Evolutionary conservation across 805 yeast genomes (phyloP).

Genomic region (Sporopachydermia lactativora): DNA sequence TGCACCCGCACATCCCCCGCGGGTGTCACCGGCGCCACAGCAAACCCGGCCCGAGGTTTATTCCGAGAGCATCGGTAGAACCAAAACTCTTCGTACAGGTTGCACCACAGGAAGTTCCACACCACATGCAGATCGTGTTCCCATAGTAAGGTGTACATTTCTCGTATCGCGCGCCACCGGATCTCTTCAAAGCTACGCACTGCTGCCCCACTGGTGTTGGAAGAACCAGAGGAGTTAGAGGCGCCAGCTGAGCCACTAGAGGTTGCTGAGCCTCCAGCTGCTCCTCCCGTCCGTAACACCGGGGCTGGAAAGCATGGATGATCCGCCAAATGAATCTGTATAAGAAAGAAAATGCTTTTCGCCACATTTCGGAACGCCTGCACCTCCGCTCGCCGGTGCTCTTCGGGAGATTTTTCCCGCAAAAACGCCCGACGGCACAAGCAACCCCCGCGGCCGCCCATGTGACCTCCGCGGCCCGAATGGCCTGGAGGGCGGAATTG

Average conservation of each 20-base stretch:
- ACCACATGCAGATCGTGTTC: not conserved
- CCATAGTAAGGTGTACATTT: not conserved
- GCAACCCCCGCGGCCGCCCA: too few relatives aligned
- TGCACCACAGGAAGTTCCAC: constrained; percentile 1
- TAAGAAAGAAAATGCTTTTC: not conserved
- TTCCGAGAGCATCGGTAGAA: not conserved
- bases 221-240: too few relatives aligned
- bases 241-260: too few relatives aligned
- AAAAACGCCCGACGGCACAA: too few relatives aligned
- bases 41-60: not conserved
- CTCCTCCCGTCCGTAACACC: too few relatives aligned
- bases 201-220: too few relatives aligned
- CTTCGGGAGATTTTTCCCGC: too few relatives aligned
- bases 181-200: not conserved
- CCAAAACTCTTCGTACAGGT: constrained; percentile 1
- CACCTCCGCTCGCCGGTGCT: too few relatives aligned
- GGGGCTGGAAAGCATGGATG: not conserved
- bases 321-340: not conserved
- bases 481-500: too few relatives aligned
- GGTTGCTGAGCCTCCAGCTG: too few relatives aligned
- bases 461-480: too few relatives aligned
- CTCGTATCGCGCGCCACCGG: not conserved
- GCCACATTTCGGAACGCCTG: not conserved
- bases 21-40: not conserved
- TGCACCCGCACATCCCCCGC: not conserved